Conservation (phyloP, 2,329 filamentous ascomycete genomes). For the Claviceps lovelessii region DNA sequence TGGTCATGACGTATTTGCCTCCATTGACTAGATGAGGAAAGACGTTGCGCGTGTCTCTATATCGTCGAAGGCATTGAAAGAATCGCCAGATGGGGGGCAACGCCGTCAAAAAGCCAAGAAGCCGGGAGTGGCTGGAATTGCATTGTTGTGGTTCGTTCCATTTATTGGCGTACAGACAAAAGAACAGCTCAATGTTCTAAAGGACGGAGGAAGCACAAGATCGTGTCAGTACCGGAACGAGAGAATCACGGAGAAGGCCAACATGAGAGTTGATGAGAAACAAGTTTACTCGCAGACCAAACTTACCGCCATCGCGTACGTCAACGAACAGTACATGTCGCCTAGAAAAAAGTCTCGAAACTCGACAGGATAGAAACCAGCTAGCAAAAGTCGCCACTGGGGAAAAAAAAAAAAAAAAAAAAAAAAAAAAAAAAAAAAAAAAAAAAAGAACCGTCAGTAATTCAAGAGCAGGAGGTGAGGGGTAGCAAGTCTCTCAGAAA, state of each 20-base stretch:
- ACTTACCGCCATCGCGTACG: slow-evolving; percentile 74
- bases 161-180: slow-evolving; percentile 71
- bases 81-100: slow-evolving; percentile 83
- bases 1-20: slow-evolving; percentile 79
- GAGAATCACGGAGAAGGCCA: background rate
- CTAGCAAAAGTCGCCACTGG: slow-evolving; percentile 71
- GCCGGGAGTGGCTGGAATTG: slow-evolving; percentile 70
- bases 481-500: background rate
- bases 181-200: slow-evolving; percentile 82
- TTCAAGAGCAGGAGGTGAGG: background rate
- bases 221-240: background rate
- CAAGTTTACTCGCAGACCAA: background rate
- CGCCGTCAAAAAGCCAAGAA: slow-evolving; percentile 72
- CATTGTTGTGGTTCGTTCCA: slow-evolving; percentile 66
- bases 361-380: slow-evolving; percentile 83
- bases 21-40: slow-evolving; percentile 91
- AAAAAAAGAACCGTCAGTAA: background rate
- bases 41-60: slow-evolving; percentile 67
- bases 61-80: slow-evolving; percentile 81
- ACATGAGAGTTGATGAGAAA: background rate
- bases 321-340: slow-evolving; percentile 93
- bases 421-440: background rate
- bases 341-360: slow-evolving; percentile 96
- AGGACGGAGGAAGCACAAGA: background rate
- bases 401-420: background rate